A percentile compares a stretch with the other conserved stretches of the same genome.
Conservation (phyloP, 257 asterid genomes). For the Ilex aquifolium region DNA sequence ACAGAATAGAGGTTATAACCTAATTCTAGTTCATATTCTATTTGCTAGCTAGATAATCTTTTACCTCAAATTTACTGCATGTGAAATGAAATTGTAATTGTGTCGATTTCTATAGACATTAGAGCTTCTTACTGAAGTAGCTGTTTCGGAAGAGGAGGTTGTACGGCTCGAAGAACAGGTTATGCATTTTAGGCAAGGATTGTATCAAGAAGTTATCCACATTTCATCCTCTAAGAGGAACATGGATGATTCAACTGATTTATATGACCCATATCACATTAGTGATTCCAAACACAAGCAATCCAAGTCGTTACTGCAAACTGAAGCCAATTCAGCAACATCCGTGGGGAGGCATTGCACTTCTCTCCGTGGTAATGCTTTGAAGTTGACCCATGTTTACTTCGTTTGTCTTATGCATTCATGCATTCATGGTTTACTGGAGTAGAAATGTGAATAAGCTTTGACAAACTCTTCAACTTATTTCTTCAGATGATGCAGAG, state of each 20-base stretch:
- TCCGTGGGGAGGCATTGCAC: neutral
- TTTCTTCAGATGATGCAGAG: neutral
- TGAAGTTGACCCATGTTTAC: neutral
- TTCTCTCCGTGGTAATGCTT: neutral
- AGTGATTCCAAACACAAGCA: neutral
- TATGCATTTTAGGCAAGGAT: neutral
- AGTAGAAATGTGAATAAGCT: neutral
- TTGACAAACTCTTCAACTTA: neutral
- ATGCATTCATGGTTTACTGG: neutral
- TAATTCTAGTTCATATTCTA: no score
- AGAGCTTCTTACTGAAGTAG: no score
- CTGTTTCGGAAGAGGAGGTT: neutral
- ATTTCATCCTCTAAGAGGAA: neutral
- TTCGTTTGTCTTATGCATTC: neutral
- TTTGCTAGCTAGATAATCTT: neutral
- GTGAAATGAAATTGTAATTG: neutral
- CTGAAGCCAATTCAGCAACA: neutral
- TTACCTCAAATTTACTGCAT: neutral
- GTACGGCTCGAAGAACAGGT: neutral
- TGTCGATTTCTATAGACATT: neutral
- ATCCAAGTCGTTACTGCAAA: neutral
- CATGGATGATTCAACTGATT: neutral
- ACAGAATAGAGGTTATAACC: no score
- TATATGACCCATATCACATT: neutral
- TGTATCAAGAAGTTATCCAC: neutral